Base-by-base conservation (phyloP, 805 yeast species). In the Torulaspora quercuum region DNA sequence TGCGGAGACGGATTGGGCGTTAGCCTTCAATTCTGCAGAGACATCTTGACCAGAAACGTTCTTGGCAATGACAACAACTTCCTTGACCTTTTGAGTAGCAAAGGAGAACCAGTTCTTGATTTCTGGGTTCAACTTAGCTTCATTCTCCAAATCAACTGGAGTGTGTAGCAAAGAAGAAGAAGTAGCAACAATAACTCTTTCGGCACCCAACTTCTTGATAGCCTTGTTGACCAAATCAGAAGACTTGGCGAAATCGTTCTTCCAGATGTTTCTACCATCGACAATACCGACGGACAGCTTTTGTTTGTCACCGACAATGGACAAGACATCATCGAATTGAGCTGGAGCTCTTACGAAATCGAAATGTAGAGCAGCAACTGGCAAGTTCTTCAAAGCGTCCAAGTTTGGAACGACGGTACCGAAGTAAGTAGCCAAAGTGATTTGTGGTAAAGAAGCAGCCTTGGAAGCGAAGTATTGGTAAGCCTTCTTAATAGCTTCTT, bases 221-320 rank as follows among this genome's bases (percentile, higher is more conserved):
- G 95, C 97, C 68, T 78, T 75, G 65, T 82, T 73, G 57, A 87
- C 95, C 49, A 82, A 64, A 48, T 70, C 84, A 62, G 88, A 71
- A 53, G 98, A 94, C 71, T 80, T 79, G 61, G 92, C 67, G 63
- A 82, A 86, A 76, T 92, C 83, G 68, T 95, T 82, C 80, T 92
- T 92, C 98, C 98, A 92, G 72, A 92, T 87, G 82, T 92, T 92
- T 80, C 98, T 88, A 73, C 98, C 98, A 61, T 88, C 94, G 61
- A 92, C 89, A 58, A 92, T 78, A 86, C 98, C 98, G 52, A 83
- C 95, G 46, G 97, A 90, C 63, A 92, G 75, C 48, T 74, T 70
- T 75, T 92, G 95, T 50, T 78, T 70, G 48, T 71, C 76, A 51
- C 73, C 64, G 42, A 90, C 69, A 59, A 83, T 72, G 41, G 75